phyloP scores from a whole-genome alignment of 2,329 filamentous ascomycete genomes.

The Daldinia sp. region DNA sequence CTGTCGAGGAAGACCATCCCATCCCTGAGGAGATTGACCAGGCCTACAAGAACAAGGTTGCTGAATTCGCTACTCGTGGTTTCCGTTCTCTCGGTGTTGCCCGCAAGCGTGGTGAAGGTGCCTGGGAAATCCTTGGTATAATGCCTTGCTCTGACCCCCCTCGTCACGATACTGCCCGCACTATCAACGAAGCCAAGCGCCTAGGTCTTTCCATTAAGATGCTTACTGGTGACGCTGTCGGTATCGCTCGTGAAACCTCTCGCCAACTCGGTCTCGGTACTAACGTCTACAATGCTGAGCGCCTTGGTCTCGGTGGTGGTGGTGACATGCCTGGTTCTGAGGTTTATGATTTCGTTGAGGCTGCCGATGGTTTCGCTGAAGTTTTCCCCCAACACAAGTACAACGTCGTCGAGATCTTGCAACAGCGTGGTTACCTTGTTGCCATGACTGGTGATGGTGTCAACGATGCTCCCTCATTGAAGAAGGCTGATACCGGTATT shows the following conservation, averaged over 20 bases:
- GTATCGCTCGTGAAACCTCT: conserved; percentile 90
- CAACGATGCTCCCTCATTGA: conserved; percentile 90
- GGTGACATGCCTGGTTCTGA: conserved; percentile 94
- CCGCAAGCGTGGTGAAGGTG: conserved; percentile 81
- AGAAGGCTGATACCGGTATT: conserved; percentile 97
- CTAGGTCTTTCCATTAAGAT: conserved; percentile 94
- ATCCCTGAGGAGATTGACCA: conserved; percentile 79
- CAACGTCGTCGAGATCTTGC: conserved; percentile 90
- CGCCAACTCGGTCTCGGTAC: conserved; percentile 90
- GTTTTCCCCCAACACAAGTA: conserved; percentile 97
- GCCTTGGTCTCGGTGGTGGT: conserved; percentile 86
- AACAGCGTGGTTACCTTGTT: conserved; percentile 91
- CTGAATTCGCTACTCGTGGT: conserved; percentile 90
- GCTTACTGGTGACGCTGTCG: conserved; percentile 93
- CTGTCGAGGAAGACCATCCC: conserved; percentile 83
- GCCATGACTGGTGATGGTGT: conserved; percentile 97
- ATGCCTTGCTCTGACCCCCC: conserved; percentile 95
- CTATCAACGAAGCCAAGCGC: conserved; percentile 87
- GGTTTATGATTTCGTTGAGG: conserved; percentile 95
- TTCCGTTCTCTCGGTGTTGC: conserved; percentile 94
- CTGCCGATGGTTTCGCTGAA: conserved; percentile 92
- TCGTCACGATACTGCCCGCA: conserved; percentile 88
- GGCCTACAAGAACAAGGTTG: conserved; percentile 91
- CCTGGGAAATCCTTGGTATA: conserved; percentile 93
- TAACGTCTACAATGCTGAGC: conserved; percentile 93